phyloP scores from a whole-genome alignment of 2,329 filamentous ascomycete species.

The Colletotrichum cordylinicola region DNA sequence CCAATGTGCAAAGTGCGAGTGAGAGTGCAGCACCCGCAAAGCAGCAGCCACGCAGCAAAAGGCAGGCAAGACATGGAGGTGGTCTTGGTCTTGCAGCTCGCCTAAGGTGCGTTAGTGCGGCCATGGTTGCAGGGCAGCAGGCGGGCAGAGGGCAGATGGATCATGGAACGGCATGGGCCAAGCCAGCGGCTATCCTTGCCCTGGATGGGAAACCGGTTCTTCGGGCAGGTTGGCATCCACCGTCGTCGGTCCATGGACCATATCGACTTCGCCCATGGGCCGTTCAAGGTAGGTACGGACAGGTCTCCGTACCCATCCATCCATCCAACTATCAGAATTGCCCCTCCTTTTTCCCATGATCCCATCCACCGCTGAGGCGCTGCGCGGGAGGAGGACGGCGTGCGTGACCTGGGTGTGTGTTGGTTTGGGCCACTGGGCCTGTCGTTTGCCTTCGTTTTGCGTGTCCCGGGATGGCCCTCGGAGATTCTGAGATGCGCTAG shows the following conservation, averaged over 20 bases:
- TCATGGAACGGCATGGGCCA: constrained; percentile 4
- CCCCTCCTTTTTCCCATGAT: too few species aligned
- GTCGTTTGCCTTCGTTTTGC: constrained; percentile 9
- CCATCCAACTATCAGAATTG: too few species aligned
- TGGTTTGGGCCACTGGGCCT: neutral
- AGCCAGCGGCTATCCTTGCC: constrained; percentile 12
- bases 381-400: neutral
- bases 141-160: neutral
- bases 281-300: neutral
- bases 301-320: too few species aligned
- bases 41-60: neutral
- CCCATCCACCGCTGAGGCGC: neutral
- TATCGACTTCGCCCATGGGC: neutral
- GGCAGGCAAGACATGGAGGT: neutral
- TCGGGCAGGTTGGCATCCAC: constrained; percentile 13
- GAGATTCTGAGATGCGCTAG: constrained; percentile 15
- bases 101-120: neutral
- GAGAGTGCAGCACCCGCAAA: neutral
- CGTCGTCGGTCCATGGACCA: neutral
- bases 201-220: constrained; percentile 18
- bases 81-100: constrained; percentile 2
- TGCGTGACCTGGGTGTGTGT: neutral
- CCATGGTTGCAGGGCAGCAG: neutral
- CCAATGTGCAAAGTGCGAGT: neutral
- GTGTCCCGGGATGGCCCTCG: constrained; percentile 9